Evolutionary conservation across 306 rosid species (phyloP).

Genomic region (Sophora flavescens): DNA sequence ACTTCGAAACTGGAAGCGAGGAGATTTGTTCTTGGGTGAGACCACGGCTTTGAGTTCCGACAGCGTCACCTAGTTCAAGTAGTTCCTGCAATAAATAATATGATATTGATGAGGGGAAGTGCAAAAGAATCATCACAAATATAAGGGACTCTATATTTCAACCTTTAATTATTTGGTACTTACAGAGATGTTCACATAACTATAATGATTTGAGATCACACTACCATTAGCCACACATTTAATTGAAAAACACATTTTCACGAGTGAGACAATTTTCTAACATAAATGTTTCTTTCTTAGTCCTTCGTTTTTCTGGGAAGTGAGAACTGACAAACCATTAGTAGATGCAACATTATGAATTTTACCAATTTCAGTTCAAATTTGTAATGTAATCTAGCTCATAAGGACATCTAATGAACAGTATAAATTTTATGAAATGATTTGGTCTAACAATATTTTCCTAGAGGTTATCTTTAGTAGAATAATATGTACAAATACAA

Average conservation of each 20-base stretch:
- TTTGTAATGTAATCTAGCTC: conserved; percentile 22
- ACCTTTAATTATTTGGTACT: conserved; percentile 14
- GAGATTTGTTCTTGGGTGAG: conserved; percentile 89
- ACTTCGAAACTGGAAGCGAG: conserved; percentile 87
- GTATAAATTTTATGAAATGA: conserved; percentile 29
- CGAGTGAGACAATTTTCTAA: conserved; percentile 28
- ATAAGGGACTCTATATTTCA: conserved; percentile 26
- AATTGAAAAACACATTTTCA: conserved; percentile 21
- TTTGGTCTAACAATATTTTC: conserved; percentile 29
- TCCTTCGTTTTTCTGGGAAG: conserved; percentile 1
- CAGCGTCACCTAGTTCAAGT: conserved; percentile 91
- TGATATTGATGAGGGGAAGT: conserved; percentile 23
- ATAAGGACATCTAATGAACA: conserved; percentile 12
- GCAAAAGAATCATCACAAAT: conserved; percentile 6
- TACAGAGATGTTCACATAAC: conserved; percentile 30
- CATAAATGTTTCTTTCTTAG: conserved; percentile 31
- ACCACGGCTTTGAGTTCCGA: conserved; percentile 97
- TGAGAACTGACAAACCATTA: conserved; percentile 15
- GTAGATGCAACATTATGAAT: conserved; percentile 25
- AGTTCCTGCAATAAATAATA: conserved; percentile 71
- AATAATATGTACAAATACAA: conserved; percentile 31
- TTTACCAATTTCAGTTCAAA: conserved; percentile 32
- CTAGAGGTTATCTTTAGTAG: conserved; percentile 11
- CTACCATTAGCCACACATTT: conserved; percentile 20
- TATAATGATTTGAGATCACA: conserved; percentile 25